Evolutionary conservation across 2,329 filamentous ascomycete genomes (phyloP).

Genomic region (Talaromyces sp.): DNA sequence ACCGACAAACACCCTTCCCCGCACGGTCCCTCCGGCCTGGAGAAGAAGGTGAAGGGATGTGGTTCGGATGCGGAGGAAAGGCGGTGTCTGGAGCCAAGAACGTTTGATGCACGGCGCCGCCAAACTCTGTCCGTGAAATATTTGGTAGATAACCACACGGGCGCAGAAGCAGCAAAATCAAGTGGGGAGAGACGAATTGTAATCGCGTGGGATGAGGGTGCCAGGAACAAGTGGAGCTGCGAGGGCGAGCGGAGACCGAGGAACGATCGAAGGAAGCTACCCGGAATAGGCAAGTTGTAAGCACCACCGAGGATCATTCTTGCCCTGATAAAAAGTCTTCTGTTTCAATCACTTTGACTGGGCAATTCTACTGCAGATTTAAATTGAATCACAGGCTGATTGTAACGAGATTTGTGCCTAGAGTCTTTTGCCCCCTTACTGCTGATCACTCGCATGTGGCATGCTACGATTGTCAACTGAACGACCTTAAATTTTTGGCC

Average conservation of each 20-base stretch:
- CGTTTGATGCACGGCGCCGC: too few relatives aligned
- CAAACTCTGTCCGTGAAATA: too few relatives aligned
- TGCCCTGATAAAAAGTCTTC: neutral
- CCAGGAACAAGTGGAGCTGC: neutral
- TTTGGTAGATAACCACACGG: too few relatives aligned
- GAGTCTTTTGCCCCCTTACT: too few relatives aligned
- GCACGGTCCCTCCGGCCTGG: constrained; percentile 15
- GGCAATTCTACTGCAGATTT: too few relatives aligned
- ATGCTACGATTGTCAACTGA: too few relatives aligned
- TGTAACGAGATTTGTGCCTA: too few relatives aligned
- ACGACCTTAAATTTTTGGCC: too few relatives aligned
- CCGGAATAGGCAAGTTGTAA: neutral
- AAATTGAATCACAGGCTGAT: too few relatives aligned
- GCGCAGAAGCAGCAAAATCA: neutral
- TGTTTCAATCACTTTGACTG: neutral
- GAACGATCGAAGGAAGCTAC: neutral
- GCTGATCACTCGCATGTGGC: too few relatives aligned
- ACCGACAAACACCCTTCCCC: neutral
- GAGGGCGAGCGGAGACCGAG: neutral
- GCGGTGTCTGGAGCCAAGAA: neutral
- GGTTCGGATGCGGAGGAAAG: constrained; percentile 57
- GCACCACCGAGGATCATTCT: neutral
- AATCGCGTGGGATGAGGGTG: neutral
- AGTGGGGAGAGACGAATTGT: neutral
- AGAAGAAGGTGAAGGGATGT: constrained; percentile 59